Evolutionary conservation across 1,284 basidiomycete genomes (phyloP), one percentile per base, ranked within the genome.

Genomic region (Apiotrichum siamense): DNA sequence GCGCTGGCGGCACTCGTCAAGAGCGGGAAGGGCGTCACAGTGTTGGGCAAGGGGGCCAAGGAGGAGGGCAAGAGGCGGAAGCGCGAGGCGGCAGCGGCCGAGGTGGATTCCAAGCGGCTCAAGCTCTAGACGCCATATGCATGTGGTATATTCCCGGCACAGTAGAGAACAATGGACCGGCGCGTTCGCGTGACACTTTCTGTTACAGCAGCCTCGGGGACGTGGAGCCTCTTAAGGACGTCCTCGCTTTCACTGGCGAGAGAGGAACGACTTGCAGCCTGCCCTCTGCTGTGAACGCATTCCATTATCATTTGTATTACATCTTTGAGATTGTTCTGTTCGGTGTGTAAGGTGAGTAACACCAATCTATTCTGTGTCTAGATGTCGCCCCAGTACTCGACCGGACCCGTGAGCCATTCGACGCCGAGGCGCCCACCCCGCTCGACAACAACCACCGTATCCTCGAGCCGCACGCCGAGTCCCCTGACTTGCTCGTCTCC

Each of bases 1-100:
- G 89, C 88, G 17, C 72, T 92, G 57, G 81, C 83, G 68, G 84
- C 79, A 53, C 77, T 92, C 18, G 84, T 92, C 46, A 91, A 89
- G 76, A 80, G 76, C 46, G 88, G 90, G 1, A 89, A 85, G 68
- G 88, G 90, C 0, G 72, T 76, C 31, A 92, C 89, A 0, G 83
- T 93, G 26, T 82, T 94, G 45, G 89, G 90, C 17, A 93, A 91
- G 73, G 70, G 68, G 20, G 61, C 50, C 3, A 74, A 77, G 60
- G 74, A 77, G 55, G 58, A 65, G 37, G 69, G 59, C 36, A 70
- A 73, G 57, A 67, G 66, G 38, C 50, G 54, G 40, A 65, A 65
- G 55, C 47, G 69, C 35, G 55, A 49, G 33, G 59, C 50, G 15
- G 50, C 20, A 1, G 57, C 50, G 7, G 47, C 20, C 7, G 58